Percentiles rank a stretch among this genome's conserved stretches.
phyloP scores from a whole-genome alignment of 345 rosid species.

The Salix purpurea region DNA sequence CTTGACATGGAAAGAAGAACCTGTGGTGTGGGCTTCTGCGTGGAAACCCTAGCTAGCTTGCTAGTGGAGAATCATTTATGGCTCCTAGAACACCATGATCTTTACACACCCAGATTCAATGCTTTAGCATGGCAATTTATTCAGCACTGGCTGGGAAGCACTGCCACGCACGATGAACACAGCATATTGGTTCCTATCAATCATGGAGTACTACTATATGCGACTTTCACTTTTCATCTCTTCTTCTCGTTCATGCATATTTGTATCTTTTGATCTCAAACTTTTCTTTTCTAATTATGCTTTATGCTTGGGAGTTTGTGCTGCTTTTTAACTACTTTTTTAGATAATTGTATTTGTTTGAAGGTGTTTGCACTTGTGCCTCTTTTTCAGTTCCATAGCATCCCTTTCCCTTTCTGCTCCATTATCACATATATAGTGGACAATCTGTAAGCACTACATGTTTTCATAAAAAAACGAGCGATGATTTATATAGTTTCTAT shows the following conservation, averaged over 20 bases:
- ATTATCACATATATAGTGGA: neutral
- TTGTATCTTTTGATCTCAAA: conserved; percentile 12
- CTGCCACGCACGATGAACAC: neutral
- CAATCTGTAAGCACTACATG: neutral
- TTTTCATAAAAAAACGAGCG: neutral
- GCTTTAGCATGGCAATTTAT: conserved; percentile 5
- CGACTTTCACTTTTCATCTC: neutral
- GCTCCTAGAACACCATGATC: neutral
- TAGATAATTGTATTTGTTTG: conserved; percentile 49
- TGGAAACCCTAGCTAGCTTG: conserved; percentile 57
- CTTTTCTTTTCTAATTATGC: conserved; percentile 3
- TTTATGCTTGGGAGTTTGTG: conserved; percentile 58
- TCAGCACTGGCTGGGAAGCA: neutral
- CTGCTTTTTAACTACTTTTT: conserved; percentile 26
- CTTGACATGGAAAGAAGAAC: conserved; percentile 69
- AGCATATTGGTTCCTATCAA: neutral
- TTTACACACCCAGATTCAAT: neutral
- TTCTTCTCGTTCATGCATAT: conserved; percentile 16
- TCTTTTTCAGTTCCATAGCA: conserved; percentile 20
- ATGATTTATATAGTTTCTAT: neutral
- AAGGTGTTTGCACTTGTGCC: conserved; percentile 41
- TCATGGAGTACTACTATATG: neutral
- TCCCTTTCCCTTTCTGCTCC: conserved; percentile 27
- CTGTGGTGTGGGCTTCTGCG: conserved; percentile 68
- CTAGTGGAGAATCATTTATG: neutral